Conservation (phyloP, 2,329 filamentous ascomycete genomes). For the Podosphaera fusca region DNA sequence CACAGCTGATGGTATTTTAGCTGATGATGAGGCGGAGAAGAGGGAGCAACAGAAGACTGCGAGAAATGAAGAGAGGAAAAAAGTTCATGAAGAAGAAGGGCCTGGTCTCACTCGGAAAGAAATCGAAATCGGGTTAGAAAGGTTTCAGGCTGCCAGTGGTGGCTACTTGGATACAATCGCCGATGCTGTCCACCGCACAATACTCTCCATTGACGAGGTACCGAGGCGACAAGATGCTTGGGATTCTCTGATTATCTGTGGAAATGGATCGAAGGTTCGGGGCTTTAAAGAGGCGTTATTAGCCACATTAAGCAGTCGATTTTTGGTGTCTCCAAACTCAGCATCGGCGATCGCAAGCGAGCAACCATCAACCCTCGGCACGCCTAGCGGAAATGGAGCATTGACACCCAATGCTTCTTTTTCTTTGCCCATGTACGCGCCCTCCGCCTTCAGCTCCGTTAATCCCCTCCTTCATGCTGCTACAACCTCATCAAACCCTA, state of each 20-base stretch:
- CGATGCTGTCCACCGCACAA: slow-evolving; percentile 58
- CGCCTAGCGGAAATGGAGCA: slow-evolving; percentile 69
- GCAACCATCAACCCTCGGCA: slow-evolving; percentile 79
- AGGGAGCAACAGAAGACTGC: slow-evolving; percentile 13
- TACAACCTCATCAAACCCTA: slow-evolving; percentile 35
- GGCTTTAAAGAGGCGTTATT: slow-evolving; percentile 82
- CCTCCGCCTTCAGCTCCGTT: slow-evolving; percentile 39
- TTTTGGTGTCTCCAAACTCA: slow-evolving; percentile 75
- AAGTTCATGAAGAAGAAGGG: slow-evolving; percentile 12
- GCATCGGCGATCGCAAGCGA: slow-evolving; percentile 96
- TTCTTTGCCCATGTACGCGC: slow-evolving; percentile 26
- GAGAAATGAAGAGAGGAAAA: slow-evolving; percentile 13
- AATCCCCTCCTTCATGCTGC: slow-evolving; percentile 85
- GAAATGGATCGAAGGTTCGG: slow-evolving; percentile 51
- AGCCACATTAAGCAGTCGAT: slow-evolving; percentile 54
- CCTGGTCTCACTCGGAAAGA: slow-evolving; percentile 38
- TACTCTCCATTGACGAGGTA: slow-evolving; percentile 64
- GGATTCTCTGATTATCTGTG: slow-evolving; percentile 80
- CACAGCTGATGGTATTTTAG: slow-evolving; percentile 3
- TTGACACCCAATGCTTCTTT: slow-evolving; percentile 47
- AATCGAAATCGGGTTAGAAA: slow-evolving; percentile 55
- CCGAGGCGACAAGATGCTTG: slow-evolving; percentile 70
- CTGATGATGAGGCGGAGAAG: slow-evolving; percentile 8
- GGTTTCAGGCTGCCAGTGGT: slow-evolving; percentile 46
- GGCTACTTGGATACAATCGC: slow-evolving; percentile 64